These are phyloP conservation scores for Alternaria viburni DNA, from an alignment of 2,329 filamentous ascomycete species.

Conservation along the genomic window DNA sequence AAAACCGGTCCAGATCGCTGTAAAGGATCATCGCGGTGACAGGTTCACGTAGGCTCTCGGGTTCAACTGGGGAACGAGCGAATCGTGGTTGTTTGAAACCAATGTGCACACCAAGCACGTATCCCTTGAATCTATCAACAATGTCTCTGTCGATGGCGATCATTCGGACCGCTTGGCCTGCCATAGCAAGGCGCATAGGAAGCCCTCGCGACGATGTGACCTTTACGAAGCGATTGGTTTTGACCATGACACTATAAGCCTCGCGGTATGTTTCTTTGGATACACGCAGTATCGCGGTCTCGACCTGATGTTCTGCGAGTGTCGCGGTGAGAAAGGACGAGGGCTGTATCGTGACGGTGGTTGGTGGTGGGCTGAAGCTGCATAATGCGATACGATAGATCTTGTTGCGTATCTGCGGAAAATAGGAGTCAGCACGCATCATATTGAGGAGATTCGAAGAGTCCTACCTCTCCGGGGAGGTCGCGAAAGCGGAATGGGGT, in stretches of 20 bases:
- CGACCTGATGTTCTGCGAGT: not conserved
- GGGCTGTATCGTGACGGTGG: not conserved
- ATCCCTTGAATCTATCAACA: constrained; percentile 17
- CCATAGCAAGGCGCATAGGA: constrained; percentile 3
- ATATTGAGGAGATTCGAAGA: too few relatives aligned
- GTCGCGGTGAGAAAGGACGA: not conserved
- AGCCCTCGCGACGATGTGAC: constrained; percentile 7
- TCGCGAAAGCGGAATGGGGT: constrained; percentile 6
- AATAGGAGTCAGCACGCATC: not conserved
- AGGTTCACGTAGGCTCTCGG: not conserved
- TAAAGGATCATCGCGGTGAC: constrained; percentile 16
- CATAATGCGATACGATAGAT: not conserved
- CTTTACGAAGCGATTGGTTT: constrained; percentile 24
- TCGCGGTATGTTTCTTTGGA: constrained; percentile 4
- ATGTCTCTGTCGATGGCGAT: not conserved
- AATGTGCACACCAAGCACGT: constrained; percentile 17
- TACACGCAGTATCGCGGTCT: not conserved
- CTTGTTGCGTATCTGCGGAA: not conserved
- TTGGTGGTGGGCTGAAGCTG: not conserved
- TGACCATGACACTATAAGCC: constrained; percentile 17
- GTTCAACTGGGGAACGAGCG: not conserved
- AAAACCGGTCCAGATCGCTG: constrained; percentile 18
- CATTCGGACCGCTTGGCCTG: constrained; percentile 6
- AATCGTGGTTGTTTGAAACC: not conserved
- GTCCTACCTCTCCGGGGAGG: constrained; percentile 1